phyloP scores from a whole-genome alignment of 1,284 basidiomycete genomes.

The Cryptococcus floricola region DNA sequence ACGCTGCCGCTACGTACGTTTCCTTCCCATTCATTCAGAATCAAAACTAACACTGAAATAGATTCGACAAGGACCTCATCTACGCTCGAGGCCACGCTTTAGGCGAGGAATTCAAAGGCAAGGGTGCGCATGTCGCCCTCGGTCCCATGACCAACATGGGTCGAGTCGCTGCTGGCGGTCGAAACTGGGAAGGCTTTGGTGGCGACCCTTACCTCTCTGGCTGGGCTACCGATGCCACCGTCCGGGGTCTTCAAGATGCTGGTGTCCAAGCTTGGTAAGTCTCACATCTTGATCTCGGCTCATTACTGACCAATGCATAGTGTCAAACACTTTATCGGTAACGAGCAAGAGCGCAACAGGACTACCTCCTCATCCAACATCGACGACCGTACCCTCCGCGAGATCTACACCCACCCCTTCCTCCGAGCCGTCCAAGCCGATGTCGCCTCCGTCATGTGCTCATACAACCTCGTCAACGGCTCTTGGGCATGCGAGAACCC shows the following conservation, averaged over 20 bases:
- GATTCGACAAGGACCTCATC: conserved; percentile 67
- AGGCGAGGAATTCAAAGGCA: conserved; percentile 71
- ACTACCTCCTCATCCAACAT: conserved; percentile 61
- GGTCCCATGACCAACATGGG: conserved; percentile 55
- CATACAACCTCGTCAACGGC: conserved; percentile 59
- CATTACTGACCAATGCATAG: conserved; percentile 12
- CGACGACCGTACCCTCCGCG: conserved; percentile 65
- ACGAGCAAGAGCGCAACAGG: conserved; percentile 47
- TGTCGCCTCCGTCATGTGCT: conserved; percentile 75
- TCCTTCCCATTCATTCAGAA: neutral
- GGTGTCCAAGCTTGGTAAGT: conserved; percentile 59
- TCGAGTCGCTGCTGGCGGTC: conserved; percentile 62
- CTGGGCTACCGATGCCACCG: conserved; percentile 66
- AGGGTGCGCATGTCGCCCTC: conserved; percentile 71
- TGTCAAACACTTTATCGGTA: conserved; percentile 64
- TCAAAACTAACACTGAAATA: conserved; percentile 14
- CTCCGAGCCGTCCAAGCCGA: conserved; percentile 65
- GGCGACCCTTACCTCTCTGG: conserved; percentile 62
- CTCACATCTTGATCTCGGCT: neutral
- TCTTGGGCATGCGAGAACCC: conserved; percentile 67
- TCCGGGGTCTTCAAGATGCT: conserved; percentile 66
- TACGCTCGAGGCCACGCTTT: conserved; percentile 68
- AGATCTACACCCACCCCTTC: conserved; percentile 55
- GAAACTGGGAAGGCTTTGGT: conserved; percentile 84
- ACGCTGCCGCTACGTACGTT: conserved; percentile 62